A percentile compares a stretch with the other conserved stretches of the same genome.
phyloP scores from a whole-genome alignment of 2,329 filamentous ascomycete species.

The Plectosphaerella plurivora region DNA sequence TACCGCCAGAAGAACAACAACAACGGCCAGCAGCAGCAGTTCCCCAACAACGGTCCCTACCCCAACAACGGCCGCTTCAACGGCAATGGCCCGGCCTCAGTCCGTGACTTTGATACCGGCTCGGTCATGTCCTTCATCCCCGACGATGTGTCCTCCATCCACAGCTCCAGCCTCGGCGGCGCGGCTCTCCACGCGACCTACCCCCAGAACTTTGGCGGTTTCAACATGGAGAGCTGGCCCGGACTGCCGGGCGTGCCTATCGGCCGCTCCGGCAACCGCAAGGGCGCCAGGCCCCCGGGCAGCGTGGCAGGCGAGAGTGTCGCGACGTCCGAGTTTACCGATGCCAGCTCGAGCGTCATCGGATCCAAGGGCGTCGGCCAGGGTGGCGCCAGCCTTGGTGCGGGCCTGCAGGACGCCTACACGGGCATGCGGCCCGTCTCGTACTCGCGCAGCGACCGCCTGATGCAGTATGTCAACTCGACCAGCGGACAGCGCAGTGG shows the following conservation, averaged over 20 bases:
- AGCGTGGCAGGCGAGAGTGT: constrained; percentile 91
- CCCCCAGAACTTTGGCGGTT: constrained; percentile 92
- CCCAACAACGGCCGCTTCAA: constrained; percentile 12
- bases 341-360: constrained; percentile 73
- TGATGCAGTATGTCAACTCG: constrained; percentile 86
- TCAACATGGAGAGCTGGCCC: constrained; percentile 85
- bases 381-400: constrained; percentile 80
- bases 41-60: constrained; percentile 19
- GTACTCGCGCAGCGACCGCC: constrained; percentile 78
- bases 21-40: constrained; percentile 38
- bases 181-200: constrained; percentile 78
- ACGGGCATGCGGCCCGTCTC: constrained; percentile 58
- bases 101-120: constrained; percentile 66
- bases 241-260: constrained; percentile 62
- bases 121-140: constrained; percentile 95
- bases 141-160: constrained; percentile 93
- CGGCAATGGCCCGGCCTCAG: constrained; percentile 9
- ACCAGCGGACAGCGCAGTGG: constrained; percentile 65
- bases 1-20: constrained; percentile 83
- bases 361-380: constrained; percentile 72
- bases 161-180: constrained; percentile 84
- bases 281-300: constrained; percentile 62
- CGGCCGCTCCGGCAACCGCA: constrained; percentile 62
- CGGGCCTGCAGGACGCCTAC: constrained; percentile 71
- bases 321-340: constrained; percentile 84